Evolutionary conservation across 2,329 filamentous ascomycete genomes (phyloP).

Genomic region (Mycosphaerella sp.): DNA sequence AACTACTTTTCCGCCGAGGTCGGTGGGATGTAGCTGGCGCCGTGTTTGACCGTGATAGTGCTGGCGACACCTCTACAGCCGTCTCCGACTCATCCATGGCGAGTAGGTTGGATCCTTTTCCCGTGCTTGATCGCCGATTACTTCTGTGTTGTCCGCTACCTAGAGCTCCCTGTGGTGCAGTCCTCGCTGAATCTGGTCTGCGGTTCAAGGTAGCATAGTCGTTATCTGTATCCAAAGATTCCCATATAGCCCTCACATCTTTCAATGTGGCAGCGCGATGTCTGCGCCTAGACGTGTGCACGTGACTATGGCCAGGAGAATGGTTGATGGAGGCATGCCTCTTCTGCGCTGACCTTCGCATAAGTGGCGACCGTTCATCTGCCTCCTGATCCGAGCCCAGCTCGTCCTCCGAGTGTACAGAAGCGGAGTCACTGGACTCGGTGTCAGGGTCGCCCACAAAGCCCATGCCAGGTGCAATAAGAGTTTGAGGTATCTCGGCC

Average conservation of each 20-base stretch:
- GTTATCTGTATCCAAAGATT: conserved; percentile 26
- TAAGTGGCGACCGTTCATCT: conserved; percentile 21
- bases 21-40: conserved; percentile 15
- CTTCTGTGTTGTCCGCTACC: conserved; percentile 15
- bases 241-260: conserved; percentile 32
- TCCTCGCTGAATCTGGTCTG: conserved; percentile 10
- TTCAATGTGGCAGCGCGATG: conserved; percentile 31
- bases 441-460: conserved; percentile 34
- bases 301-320: conserved; percentile 10
- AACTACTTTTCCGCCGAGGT: conserved; percentile 20
- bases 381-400: conserved; percentile 15
- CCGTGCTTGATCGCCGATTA: conserved; percentile 20
- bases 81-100: background rate
- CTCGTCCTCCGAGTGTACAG: conserved; percentile 23
- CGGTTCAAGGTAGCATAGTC: conserved; percentile 26
- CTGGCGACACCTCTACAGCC: background rate
- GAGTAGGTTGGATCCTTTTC: conserved; percentile 4
- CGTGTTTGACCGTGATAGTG: conserved; percentile 15
- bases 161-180: conserved; percentile 8
- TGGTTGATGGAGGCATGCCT: conserved; percentile 16
- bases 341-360: conserved; percentile 17
- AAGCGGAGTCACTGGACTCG: conserved; percentile 23
- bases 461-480: conserved; percentile 74
- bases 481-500: conserved; percentile 50
- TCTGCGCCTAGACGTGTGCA: conserved; percentile 20